Evolutionary conservation across 495 filamentous ascomycete species (phyloP), one percentile per base, ranked within the genome.

Genomic region (Penicillium salamii): DNA sequence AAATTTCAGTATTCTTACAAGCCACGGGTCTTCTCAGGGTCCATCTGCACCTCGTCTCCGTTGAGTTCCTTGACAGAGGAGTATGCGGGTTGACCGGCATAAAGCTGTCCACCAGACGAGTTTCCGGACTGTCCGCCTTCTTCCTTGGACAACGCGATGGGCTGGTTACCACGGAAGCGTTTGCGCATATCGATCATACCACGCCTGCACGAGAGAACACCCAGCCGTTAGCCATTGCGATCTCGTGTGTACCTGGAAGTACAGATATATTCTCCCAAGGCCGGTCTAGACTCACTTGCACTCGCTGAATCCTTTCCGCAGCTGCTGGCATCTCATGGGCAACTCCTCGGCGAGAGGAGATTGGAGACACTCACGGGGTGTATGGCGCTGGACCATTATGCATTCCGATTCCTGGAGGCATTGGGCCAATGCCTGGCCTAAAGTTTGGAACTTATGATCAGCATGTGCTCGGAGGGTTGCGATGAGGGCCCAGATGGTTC

Each of bases 171-270:
- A 35, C 95, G 81, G 74, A 98, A 97, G 18, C 95, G 86, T 70
- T 98, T 98, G 62, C 95, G 87, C 95, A 98, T 98, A 71, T 98
- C 93, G 61, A 97, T 82, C 84, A 95, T 82, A 42, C 95, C 93
- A 46, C 91, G 87, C 61, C 77, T 80, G 7, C 40, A 5, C 26
- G 26, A 32, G 24, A 8, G 4, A 29, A 7, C 17, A 0, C 3
- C 1, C 46, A 40, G n/a, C 8, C 1, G 20, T 48, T 32, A 48
- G 46, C 11, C 7, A 12, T 12, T 2, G 13, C 40, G 28, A 7
- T 17, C 36, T 23, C 29, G 11, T n/a, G 24, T 17, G 0, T 7
- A 14, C 1, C n/a, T 12, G 28, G 3, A 4, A 13, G 13, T 7
- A 34, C 44, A 21, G n/a, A n/a, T n/a, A 19, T 20, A 21, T n/a